These are phyloP conservation scores for Plasmopara halstedii DNA, from an alignment of 352 stramenopile species.

Conservation along the genomic window DNA sequence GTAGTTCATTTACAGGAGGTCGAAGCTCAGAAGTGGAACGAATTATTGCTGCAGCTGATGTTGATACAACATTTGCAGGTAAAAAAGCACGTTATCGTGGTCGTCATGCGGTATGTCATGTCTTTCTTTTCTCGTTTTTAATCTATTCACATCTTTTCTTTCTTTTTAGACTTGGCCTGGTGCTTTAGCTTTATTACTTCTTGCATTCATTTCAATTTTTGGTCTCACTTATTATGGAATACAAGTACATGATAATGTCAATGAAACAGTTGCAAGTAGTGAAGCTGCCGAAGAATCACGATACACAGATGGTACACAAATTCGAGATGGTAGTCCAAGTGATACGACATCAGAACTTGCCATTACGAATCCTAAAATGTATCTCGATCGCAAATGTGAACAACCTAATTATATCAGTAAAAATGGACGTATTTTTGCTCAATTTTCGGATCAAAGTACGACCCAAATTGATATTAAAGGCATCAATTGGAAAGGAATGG, in stretches of 20 bases:
- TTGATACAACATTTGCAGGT: slow-evolving; percentile 73
- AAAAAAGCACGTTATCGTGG: slow-evolving; percentile 71
- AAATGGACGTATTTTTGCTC: slow-evolving; percentile 59
- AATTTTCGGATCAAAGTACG: slow-evolving; percentile 40
- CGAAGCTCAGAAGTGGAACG: slow-evolving; percentile 75
- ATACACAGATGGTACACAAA: slow-evolving; percentile 55
- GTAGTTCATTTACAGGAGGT: slow-evolving; percentile 37
- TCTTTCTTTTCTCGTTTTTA: no score
- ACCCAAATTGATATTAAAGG: slow-evolving; percentile 78
- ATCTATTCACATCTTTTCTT: slow-evolving; percentile 8
- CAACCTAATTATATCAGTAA: slow-evolving; percentile 81
- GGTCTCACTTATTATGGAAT: slow-evolving; percentile 76
- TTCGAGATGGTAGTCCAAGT: slow-evolving; percentile 46
- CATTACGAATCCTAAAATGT: slow-evolving; percentile 65
- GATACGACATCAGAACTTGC: slow-evolving; percentile 41
- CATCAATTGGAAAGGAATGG: slow-evolving; percentile 81
- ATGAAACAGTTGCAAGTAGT: slow-evolving; percentile 37
- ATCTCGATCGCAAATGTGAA: slow-evolving; percentile 60
- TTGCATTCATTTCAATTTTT: slow-evolving; percentile 47
- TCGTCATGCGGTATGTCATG: slow-evolving; percentile 43
- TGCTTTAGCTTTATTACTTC: slow-evolving; percentile 51
- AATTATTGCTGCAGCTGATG: slow-evolving; percentile 70
- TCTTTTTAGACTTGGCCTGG: slow-evolving; percentile 65
- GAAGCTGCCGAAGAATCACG: slow-evolving; percentile 33
- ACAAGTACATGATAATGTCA: slow-evolving; percentile 51